Evolutionary conservation across 2,329 filamentous ascomycete genomes (phyloP).

Genomic region (Scleromitrula shiraiana): DNA sequence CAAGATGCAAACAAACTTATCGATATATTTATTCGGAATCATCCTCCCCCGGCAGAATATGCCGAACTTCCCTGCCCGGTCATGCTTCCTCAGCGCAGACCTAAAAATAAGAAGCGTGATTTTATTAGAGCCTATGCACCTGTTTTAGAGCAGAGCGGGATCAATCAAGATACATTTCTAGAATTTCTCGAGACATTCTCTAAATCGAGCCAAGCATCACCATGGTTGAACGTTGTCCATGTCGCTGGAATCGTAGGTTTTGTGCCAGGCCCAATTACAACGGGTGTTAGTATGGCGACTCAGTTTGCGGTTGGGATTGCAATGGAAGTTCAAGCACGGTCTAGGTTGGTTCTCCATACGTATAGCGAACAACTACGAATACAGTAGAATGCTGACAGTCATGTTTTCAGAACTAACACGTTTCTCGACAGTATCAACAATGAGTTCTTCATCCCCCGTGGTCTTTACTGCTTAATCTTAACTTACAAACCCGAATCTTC

Average conservation of each 20-base stretch:
- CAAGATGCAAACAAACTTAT: conserved; percentile 11
- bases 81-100: conserved; percentile 44
- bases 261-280: conserved; percentile 34
- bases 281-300: conserved; percentile 37
- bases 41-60: conserved; percentile 15
- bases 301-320: conserved; percentile 36
- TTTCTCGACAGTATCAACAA: conserved; percentile 50
- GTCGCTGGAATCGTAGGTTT: conserved; percentile 30
- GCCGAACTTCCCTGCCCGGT: conserved; percentile 36
- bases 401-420: conserved; percentile 32
- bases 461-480: conserved; percentile 47
- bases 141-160: conserved; percentile 36
- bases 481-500: conserved; percentile 39
- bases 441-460: conserved; percentile 47
- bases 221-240: conserved; percentile 36
- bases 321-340: conserved; percentile 28
- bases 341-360: conserved; percentile 14
- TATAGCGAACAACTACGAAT: neutral
- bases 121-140: conserved; percentile 48
- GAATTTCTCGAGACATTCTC: conserved; percentile 42
- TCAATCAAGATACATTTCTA: conserved; percentile 41
- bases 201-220: conserved; percentile 33
- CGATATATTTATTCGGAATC: conserved; percentile 15
- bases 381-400: conserved; percentile 10
- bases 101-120: conserved; percentile 39